phyloP scores from a whole-genome alignment of 306 rosid genomes.

The Mucuna pruriens region DNA sequence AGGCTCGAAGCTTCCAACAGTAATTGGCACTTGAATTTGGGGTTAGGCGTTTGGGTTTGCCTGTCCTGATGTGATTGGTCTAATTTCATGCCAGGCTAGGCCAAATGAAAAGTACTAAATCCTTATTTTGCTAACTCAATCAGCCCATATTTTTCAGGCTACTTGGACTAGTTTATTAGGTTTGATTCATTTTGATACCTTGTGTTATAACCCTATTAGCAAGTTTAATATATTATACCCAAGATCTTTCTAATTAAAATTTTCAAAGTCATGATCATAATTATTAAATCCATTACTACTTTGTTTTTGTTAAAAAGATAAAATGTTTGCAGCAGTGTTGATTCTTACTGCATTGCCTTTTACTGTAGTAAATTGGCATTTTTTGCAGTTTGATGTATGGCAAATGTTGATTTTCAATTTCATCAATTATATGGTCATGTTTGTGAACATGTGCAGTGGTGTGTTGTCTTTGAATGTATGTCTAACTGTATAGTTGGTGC shows the following conservation, averaged over 20 bases:
- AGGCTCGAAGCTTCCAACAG: background rate
- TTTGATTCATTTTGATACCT: background rate
- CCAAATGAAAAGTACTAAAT: background rate
- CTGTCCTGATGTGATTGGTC: too few species aligned
- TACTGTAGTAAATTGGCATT: background rate
- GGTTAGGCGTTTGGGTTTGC: background rate
- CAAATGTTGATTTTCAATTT: constrained; percentile 21
- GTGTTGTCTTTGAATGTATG: constrained; percentile 10
- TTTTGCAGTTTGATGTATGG: background rate
- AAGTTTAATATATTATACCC: background rate
- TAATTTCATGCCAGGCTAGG: background rate
- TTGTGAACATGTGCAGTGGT: background rate
- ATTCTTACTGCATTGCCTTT: constrained; percentile 9
- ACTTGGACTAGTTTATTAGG: background rate
- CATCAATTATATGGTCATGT: constrained; percentile 6
- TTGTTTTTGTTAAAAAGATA: background rate
- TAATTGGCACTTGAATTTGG: background rate
- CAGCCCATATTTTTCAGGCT: background rate
- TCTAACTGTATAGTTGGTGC: constrained; percentile 44
- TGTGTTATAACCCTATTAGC: background rate
- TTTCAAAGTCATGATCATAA: background rate
- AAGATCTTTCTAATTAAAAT: background rate
- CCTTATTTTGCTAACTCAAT: background rate
- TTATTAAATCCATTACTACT: background rate
- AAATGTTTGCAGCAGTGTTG: background rate